A percentile compares a stretch with the other conserved stretches of the same genome.
phyloP scores from a whole-genome alignment of 2,329 filamentous ascomycete species.

The Stemphylium lycopersici region DNA sequence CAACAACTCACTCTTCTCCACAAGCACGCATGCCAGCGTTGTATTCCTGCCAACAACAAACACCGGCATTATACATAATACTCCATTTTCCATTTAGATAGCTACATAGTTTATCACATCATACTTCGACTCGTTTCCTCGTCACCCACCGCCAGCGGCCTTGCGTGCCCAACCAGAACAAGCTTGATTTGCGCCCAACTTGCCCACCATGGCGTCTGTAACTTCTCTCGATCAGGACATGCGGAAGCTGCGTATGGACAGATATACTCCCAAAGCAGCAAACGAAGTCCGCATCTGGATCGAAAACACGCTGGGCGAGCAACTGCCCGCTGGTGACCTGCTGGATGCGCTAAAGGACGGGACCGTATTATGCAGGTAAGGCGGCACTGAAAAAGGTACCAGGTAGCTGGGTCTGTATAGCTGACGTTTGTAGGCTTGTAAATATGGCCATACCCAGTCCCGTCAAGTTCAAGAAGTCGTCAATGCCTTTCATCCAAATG shows the following conservation, averaged over 20 bases:
- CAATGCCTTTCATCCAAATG: constrained; percentile 99
- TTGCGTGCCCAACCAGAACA: constrained; percentile 12
- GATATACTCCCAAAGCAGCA: constrained; percentile 89
- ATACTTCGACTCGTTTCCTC: neutral
- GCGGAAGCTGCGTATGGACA: constrained; percentile 87
- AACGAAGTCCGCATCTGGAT: constrained; percentile 88
- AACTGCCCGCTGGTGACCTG: constrained; percentile 74
- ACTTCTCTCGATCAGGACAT: constrained; percentile 93
- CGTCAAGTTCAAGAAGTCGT: constrained; percentile 86
- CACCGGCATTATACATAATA: neutral
- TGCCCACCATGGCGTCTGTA: constrained; percentile 80
- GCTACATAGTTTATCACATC: neutral
- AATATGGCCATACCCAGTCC: constrained; percentile 80
- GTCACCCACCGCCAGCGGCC: neutral
- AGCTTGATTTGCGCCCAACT: constrained; percentile 22
- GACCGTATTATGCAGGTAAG: constrained; percentile 88
- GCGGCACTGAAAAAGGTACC: neutral
- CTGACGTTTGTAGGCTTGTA: constrained; percentile 66
- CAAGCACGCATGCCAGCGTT: constrained; percentile 10
- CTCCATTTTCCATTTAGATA: neutral
- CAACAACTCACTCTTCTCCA: constrained; percentile 7
- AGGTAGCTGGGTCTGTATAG: neutral
- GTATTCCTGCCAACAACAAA: constrained; percentile 4
- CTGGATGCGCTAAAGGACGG: constrained; percentile 89
- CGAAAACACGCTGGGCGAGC: constrained; percentile 77